Percentiles rank a stretch among this genome's conserved stretches.
These are phyloP conservation scores for Pythium brachiatum DNA, from an alignment of 352 stramenopile genomes.

Conservation along the genomic window DNA sequence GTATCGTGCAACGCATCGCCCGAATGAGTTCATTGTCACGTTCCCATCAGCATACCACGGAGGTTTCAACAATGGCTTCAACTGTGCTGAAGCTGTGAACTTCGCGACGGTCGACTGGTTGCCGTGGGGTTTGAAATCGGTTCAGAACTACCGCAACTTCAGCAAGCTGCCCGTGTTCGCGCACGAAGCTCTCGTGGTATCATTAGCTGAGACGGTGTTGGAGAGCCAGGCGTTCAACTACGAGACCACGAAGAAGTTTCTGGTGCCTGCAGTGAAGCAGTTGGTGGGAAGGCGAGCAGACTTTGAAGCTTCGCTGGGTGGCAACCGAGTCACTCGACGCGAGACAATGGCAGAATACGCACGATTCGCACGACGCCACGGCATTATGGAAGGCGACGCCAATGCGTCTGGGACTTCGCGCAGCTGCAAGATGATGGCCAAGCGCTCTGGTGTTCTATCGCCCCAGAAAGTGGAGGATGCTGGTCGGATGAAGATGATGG, in stretches of 20 bases:
- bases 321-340: slow-evolving; percentile 32
- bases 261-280: slow-evolving; percentile 64
- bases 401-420: slow-evolving; percentile 7
- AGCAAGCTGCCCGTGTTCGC: slow-evolving; percentile 83
- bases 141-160: slow-evolving; percentile 75
- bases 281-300: slow-evolving; percentile 51
- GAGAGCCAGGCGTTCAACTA: slow-evolving; percentile 56
- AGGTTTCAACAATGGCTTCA: slow-evolving; percentile 98
- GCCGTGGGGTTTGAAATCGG: slow-evolving; percentile 69
- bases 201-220: slow-evolving; percentile 64
- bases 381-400: slow-evolving; percentile 27
- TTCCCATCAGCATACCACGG: slow-evolving; percentile 98
- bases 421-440: slow-evolving; percentile 25
- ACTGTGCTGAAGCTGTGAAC: slow-evolving; percentile 89
- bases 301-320: slow-evolving; percentile 45
- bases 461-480: slow-evolving; percentile 8
- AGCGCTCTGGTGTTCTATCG: slow-evolving; percentile 5
- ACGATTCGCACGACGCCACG: slow-evolving; percentile 33
- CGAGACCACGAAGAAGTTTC: slow-evolving; percentile 38
- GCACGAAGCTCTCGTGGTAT: slow-evolving; percentile 81
- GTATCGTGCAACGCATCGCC: slow-evolving; percentile 93
- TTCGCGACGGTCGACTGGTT: slow-evolving; percentile 90
- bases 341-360: slow-evolving; percentile 49
- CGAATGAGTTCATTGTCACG: slow-evolving; percentile 98
- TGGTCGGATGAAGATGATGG: slow-evolving; percentile 23